phyloP scores from a whole-genome alignment of 768 basidiomycete species.

The Stropharia rugosoannulata region DNA sequence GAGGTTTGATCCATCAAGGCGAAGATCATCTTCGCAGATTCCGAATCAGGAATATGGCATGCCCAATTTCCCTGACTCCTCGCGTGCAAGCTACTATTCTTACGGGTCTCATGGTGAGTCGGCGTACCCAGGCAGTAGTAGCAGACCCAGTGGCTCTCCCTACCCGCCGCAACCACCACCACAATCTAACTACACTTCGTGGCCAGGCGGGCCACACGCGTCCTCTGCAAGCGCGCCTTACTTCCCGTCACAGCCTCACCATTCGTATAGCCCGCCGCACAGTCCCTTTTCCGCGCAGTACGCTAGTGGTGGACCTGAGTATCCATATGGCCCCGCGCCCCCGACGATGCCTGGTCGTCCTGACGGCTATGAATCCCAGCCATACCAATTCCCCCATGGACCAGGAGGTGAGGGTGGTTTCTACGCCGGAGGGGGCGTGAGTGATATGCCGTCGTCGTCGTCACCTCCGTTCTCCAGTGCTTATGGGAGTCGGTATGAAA shows the following conservation, averaged over 20 bases:
- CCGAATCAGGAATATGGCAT: not conserved
- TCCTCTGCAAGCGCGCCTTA: conserved; percentile 16
- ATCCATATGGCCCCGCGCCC: not conserved
- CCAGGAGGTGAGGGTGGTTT: not conserved
- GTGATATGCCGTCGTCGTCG: conserved; percentile 2
- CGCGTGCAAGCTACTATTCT: not conserved
- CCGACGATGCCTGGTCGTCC: not conserved
- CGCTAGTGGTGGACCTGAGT: not conserved
- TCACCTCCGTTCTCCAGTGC: not conserved
- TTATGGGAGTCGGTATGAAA: conserved; percentile 6
- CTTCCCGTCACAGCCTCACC: conserved; percentile 15
- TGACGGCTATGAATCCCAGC: too few species aligned
- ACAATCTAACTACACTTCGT: conserved; percentile 11
- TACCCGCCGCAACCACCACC: conserved; percentile 14
- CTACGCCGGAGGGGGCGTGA: not conserved
- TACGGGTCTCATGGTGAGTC: too few species aligned
- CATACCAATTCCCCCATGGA: not conserved
- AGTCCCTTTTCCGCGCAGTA: not conserved
- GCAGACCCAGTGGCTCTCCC: too few species aligned
- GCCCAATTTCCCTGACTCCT: not conserved
- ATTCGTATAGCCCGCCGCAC: conserved; percentile 15
- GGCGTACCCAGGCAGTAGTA: too few species aligned
- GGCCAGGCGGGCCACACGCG: conserved; percentile 14
- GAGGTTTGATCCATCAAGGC: not conserved
- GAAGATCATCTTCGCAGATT: not conserved